Conservation (phyloP, 2,329 filamentous ascomycete species). For the Penicillium psychrosexuale region DNA sequence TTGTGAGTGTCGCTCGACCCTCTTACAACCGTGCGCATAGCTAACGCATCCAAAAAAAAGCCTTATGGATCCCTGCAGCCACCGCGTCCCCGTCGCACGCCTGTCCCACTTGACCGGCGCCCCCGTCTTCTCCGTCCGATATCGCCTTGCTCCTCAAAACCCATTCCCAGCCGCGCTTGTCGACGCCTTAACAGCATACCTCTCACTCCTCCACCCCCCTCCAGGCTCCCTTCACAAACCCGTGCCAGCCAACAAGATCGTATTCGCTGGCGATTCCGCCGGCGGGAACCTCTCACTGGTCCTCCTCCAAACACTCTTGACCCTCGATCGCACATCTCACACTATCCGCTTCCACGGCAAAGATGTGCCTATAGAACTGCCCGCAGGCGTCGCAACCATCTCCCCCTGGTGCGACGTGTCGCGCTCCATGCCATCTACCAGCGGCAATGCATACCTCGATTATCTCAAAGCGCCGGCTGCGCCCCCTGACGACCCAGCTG, state of each 20-base stretch:
- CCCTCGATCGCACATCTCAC: constrained; percentile 35
- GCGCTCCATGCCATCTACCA: constrained; percentile 42
- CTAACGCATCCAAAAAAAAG: constrained; percentile 20
- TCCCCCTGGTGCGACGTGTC: constrained; percentile 46
- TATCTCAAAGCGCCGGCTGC: constrained; percentile 36
- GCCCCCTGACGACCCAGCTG: constrained; percentile 13
- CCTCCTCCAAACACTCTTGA: constrained; percentile 44
- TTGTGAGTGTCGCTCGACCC: constrained; percentile 32
- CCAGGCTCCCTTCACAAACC: constrained; percentile 42
- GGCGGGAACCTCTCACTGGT: constrained; percentile 44
- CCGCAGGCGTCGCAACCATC: constrained; percentile 39
- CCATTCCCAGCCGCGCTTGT: constrained; percentile 48
- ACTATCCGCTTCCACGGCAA: constrained; percentile 42
- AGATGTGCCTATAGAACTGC: constrained; percentile 40
- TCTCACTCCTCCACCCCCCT: constrained; percentile 47
- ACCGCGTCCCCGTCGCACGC: constrained; percentile 37
- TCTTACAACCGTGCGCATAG: not conserved
- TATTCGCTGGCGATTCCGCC: constrained; percentile 48
- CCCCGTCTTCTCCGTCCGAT: constrained; percentile 45
- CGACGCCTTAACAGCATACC: constrained; percentile 48
- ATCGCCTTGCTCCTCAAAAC: constrained; percentile 48
- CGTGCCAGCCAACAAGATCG: constrained; percentile 44
- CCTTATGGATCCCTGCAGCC: constrained; percentile 45
- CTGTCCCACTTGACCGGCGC: constrained; percentile 42
- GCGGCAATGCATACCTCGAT: constrained; percentile 40